These are phyloP conservation scores for Arachnomyces sp. DNA, from an alignment of 2,329 filamentous ascomycete species.

Conservation along the genomic window DNA sequence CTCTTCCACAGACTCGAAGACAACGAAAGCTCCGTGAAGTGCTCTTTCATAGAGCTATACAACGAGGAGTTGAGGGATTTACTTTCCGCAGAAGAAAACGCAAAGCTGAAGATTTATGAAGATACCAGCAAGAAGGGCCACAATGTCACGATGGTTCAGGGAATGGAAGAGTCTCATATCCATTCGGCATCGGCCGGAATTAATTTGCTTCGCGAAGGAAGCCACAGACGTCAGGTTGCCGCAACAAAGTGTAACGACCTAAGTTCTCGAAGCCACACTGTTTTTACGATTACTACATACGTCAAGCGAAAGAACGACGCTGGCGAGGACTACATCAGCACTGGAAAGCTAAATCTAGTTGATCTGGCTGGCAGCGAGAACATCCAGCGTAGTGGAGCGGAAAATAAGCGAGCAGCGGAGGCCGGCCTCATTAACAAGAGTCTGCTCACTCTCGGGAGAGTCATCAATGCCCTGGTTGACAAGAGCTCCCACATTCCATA, in stretches of 20 bases:
- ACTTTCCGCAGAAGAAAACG: constrained; percentile 68
- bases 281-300: constrained; percentile 92
- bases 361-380: constrained; percentile 97
- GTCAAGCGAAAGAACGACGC: constrained; percentile 72
- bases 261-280: constrained; percentile 91
- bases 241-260: constrained; percentile 99
- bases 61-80: constrained; percentile 94
- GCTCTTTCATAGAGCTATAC: constrained; percentile 97
- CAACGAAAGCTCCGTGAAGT: constrained; percentile 82
- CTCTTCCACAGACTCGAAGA: constrained; percentile 81
- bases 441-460: constrained; percentile 82
- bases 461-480: constrained; percentile 96
- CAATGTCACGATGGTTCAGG: constrained; percentile 73
- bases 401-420: constrained; percentile 94
- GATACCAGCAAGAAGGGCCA: constrained; percentile 81
- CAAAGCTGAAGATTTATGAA: constrained; percentile 92
- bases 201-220: constrained; percentile 78
- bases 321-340: constrained; percentile 81
- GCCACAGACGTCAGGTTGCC: constrained; percentile 91
- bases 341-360: constrained; percentile 91
- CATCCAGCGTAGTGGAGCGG: constrained; percentile 90
- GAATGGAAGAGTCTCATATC: constrained; percentile 95
- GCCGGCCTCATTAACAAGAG: constrained; percentile 98
- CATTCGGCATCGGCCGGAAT: constrained; percentile 77
- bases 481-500: constrained; percentile 81